Conservation (phyloP, 257 asterid species). For the Perilla frutescens region DNA sequence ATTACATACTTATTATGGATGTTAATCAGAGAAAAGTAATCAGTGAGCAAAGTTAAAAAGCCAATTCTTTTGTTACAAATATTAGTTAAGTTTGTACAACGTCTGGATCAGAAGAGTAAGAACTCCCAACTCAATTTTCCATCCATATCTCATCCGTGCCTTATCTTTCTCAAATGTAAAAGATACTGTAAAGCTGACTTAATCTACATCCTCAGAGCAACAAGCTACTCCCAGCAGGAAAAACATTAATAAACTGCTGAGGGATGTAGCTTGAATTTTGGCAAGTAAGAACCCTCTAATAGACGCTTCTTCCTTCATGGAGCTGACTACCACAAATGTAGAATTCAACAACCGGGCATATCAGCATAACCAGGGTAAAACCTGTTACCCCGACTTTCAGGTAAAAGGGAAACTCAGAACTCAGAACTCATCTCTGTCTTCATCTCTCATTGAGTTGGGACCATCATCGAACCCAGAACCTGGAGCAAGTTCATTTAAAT, state of each 20-base stretch:
- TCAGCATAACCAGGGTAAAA: conserved; percentile 47
- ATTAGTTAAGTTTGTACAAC: conserved; percentile 62
- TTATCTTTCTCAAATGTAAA: conserved; percentile 38
- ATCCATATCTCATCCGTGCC: conserved; percentile 45
- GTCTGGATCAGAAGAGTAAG: conserved; percentile 51
- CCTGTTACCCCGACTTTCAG: conserved; percentile 22
- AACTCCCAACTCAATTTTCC: conserved; percentile 40
- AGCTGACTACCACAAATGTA: conserved; percentile 43
- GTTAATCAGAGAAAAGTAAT: conserved; percentile 17
- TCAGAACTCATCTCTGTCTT: conserved; percentile 55
- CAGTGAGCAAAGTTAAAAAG: conserved; percentile 22
- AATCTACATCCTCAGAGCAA: conserved; percentile 61
- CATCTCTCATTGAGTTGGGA: conserved; percentile 69
- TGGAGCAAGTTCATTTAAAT: conserved; percentile 91
- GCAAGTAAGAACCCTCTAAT: conserved; percentile 51
- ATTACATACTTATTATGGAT: neutral
- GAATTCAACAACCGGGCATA: conserved; percentile 47
- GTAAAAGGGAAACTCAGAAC: conserved; percentile 19
- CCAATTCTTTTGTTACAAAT: conserved; percentile 51
- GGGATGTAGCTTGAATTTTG: conserved; percentile 43
- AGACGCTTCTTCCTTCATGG: conserved; percentile 51
- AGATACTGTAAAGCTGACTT: conserved; percentile 54
- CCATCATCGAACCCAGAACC: conserved; percentile 90
- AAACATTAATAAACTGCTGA: conserved; percentile 48
- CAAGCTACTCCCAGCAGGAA: conserved; percentile 53